Evolutionary conservation across 2,329 filamentous ascomycete genomes (phyloP).

Genomic region (Monilinia vaccinii-corymbosi): DNA sequence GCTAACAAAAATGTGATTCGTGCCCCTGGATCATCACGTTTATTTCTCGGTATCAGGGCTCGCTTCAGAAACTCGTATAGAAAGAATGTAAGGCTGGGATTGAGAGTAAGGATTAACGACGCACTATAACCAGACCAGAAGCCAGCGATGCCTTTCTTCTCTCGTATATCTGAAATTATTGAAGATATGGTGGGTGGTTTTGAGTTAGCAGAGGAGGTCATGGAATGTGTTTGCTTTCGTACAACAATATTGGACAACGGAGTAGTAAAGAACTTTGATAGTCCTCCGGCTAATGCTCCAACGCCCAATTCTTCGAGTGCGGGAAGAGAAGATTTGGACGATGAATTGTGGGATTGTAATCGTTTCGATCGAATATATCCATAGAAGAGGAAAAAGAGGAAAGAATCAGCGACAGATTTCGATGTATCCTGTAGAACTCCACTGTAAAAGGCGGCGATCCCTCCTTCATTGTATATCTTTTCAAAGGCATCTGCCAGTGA

Average conservation of each 20-base stretch:
- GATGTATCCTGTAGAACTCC: constrained; percentile 54
- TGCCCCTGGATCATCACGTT: constrained; percentile 43
- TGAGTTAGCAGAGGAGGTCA: constrained; percentile 34
- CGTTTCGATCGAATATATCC: constrained; percentile 37
- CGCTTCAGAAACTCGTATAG: constrained; percentile 65
- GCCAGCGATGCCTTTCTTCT: constrained; percentile 62
- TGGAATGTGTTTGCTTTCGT: constrained; percentile 63
- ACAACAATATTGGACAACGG: constrained; percentile 77
- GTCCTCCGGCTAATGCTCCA: constrained; percentile 64
- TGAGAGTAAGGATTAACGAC: constrained; percentile 68
- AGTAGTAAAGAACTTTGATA: constrained; percentile 67
- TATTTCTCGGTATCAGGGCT: constrained; percentile 44
- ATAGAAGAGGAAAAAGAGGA: constrained; percentile 82
- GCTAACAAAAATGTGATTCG: constrained; percentile 56
- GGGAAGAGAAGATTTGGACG: constrained; percentile 37
- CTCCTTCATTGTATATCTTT: constrained; percentile 61
- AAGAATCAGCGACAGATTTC: constrained; percentile 65
- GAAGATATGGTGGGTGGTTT: constrained; percentile 34
- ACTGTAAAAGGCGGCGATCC: constrained; percentile 58
- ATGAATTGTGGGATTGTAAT: constrained; percentile 33
- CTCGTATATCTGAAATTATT: constrained; percentile 54
- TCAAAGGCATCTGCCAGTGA: constrained; percentile 59
- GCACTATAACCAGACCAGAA: constrained; percentile 89
- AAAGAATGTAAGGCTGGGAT: constrained; percentile 80
- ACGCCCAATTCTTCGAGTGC: constrained; percentile 65